Percentiles rank a stretch among this genome's conserved stretches.
phyloP scores from a whole-genome alignment of 768 basidiomycete genomes.

The Lactifluus volemus region DNA sequence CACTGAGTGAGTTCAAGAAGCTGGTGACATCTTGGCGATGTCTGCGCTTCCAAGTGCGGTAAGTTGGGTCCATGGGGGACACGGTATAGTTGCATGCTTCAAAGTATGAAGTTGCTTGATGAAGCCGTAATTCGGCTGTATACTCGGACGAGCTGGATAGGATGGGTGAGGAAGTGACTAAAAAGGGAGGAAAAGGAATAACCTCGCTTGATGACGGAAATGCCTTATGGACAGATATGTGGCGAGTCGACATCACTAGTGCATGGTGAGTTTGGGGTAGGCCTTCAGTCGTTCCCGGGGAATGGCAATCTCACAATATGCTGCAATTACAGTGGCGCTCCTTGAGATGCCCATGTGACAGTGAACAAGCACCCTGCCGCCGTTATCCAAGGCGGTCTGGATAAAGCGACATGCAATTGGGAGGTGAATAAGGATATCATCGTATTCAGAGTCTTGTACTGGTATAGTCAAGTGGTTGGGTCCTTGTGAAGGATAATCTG shows the following conservation, averaged over 20 bases:
- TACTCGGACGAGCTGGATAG: slow-evolving; percentile 29
- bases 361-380: slow-evolving; percentile 59
- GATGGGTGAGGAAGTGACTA: slow-evolving; percentile 13
- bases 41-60: slow-evolving; percentile 50
- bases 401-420: slow-evolving; percentile 55
- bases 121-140: slow-evolving; percentile 41
- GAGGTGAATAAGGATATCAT: slow-evolving; percentile 56
- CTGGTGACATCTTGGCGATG: slow-evolving; percentile 44
- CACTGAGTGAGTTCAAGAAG: slow-evolving; percentile 43
- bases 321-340: slow-evolving; percentile 64
- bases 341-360: slow-evolving; percentile 69
- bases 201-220: slow-evolving; percentile 32
- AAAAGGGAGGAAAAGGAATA: neutral
- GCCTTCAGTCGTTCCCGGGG: neutral
- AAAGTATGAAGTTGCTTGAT: slow-evolving; percentile 52
- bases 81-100: slow-evolving; percentile 42
- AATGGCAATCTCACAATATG: slow-evolving; percentile 50
- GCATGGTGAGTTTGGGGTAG: neutral
- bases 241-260: slow-evolving; percentile 18
- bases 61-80: slow-evolving; percentile 33
- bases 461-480: slow-evolving; percentile 61
- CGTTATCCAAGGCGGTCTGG: slow-evolving; percentile 40
- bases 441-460: slow-evolving; percentile 42
- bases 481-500: slow-evolving; percentile 49
- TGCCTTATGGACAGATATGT: slow-evolving; percentile 10